Base-by-base conservation (phyloP, 169 alveolate genomes). In the Cystoisospora suis region DNA sequence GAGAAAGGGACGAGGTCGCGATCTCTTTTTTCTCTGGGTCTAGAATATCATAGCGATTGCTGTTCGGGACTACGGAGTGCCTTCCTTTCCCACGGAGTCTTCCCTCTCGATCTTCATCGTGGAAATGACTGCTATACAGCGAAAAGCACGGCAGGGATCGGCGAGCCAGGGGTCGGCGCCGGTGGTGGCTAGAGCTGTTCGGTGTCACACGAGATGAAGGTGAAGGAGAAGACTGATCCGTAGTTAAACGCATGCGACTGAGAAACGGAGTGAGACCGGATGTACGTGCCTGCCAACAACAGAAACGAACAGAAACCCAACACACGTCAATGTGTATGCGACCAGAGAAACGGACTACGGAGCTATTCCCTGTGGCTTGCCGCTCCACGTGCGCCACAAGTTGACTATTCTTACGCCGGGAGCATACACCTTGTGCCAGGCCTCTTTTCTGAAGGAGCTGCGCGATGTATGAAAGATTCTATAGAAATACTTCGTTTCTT, bases 211-310 rank as follows among this genome's bases (percentile, higher is more conserved):
- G 34, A 44, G 12, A 23, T 20, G 77, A 6, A n/a, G 44, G 77
- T 1, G 77, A 44, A 2, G 77, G 34, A 1, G 77, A 65, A n/a
- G 77, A 36, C 36, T 5, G n/a, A 44, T 65, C 36, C 42, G 40
- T n/a, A 36, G 77, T 32, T 36, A 65, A 44, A n/a, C 77, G 77
- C 77, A 65, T 65, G 42, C 77, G 77, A 17, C 77, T 36, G 42
- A 65, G 77, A n/a, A 65, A 65, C 3, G 77, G 77, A 36, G 77
- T 65, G 42, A 65, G 40, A 5, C 77, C 77, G 0, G 77, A 65
- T 20, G 36, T 65, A 44, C 77, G 77, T 5, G 77, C 77, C 77
- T 65, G 77, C 44, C n/a, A n/a, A n/a, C n/a, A n/a, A n/a, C n/a
- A n/a, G n/a, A n/a, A n/a, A n/a, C n/a, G n/a, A n/a, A n/a, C n/a